Conservation (phyloP, 1,139 yeast species). For the Hemisphaericaspora subhashii region DNA sequence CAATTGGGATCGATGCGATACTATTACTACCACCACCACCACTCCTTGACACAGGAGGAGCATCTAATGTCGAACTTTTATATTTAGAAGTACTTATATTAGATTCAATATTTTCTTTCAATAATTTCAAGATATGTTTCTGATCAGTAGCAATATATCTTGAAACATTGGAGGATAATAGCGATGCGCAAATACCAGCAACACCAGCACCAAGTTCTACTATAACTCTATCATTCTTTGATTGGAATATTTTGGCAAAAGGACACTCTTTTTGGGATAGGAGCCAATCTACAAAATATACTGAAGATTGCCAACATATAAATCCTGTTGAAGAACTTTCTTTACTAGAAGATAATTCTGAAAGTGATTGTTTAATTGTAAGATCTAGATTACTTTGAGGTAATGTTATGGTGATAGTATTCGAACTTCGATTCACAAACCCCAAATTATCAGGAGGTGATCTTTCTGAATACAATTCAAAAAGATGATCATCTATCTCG, state of each 20-base stretch:
- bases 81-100: conserved; percentile 25
- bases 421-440: conserved; percentile 38
- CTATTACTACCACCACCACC: no score
- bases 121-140: conserved; percentile 51
- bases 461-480: conserved; percentile 44
- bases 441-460: conserved; percentile 47
- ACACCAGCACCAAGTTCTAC: conserved; percentile 71
- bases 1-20: conserved; percentile 8
- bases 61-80: conserved; percentile 1
- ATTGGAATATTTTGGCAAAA: conserved; percentile 14
- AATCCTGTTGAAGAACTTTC: conserved; percentile 64
- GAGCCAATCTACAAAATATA: conserved; percentile 56
- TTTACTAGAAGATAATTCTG: conserved; percentile 37
- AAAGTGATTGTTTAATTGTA: conserved; percentile 41
- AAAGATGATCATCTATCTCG: conserved; percentile 44
- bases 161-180: conserved; percentile 37
- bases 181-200: conserved; percentile 53
- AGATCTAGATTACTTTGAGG: conserved; percentile 31
- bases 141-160: conserved; percentile 66
- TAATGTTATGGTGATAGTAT: conserved; percentile 32
- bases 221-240: conserved; percentile 23
- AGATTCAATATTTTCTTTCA: conserved; percentile 43
- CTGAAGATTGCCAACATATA: conserved; percentile 61
- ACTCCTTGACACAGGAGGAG: no score
- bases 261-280: conserved; percentile 26